Percentiles rank a stretch among this genome's conserved stretches.
Conservation (phyloP, 345 rosid genomes). For the Eucalyptus dawsonii region DNA sequence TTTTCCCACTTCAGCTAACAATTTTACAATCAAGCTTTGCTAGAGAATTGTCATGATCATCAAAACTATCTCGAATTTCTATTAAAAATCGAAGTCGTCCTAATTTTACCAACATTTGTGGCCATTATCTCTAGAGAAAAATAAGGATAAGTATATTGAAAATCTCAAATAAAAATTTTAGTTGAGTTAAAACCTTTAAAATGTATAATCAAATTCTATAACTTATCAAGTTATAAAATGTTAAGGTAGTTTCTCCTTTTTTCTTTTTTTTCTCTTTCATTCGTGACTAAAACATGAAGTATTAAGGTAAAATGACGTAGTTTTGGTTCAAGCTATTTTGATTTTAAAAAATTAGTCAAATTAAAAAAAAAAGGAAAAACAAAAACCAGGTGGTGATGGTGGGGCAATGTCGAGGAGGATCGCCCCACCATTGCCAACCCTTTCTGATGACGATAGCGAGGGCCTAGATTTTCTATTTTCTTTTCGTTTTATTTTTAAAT, state of each 20-base stretch:
- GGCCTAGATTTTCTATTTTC: background rate
- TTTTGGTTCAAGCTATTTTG: background rate
- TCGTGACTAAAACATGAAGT: background rate
- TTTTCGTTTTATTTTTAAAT: fast-evolving
- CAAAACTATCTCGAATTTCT: background rate
- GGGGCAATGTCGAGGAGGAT: background rate
- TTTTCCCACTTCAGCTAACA: background rate
- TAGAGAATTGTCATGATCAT: background rate
- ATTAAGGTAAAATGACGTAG: background rate
- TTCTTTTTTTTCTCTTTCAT: too few relatives aligned
- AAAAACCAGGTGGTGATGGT: background rate
- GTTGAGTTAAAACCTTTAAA: background rate
- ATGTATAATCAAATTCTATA: background rate
- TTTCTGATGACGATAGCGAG: background rate
- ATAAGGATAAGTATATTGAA: background rate
- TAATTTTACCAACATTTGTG: background rate
- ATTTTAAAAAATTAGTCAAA: background rate
- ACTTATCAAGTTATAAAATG: background rate
- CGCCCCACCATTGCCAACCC: fast-evolving
- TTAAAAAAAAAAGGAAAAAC: background rate
- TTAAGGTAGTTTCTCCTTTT: too few relatives aligned
- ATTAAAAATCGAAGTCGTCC: background rate
- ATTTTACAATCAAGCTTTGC: background rate
- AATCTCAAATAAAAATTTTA: background rate
- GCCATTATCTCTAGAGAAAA: background rate